Percentiles rank a stretch among this genome's conserved stretches.
Evolutionary conservation across 2,329 filamentous ascomycete species (phyloP).

Genomic region (Talaromyces sp.): DNA sequence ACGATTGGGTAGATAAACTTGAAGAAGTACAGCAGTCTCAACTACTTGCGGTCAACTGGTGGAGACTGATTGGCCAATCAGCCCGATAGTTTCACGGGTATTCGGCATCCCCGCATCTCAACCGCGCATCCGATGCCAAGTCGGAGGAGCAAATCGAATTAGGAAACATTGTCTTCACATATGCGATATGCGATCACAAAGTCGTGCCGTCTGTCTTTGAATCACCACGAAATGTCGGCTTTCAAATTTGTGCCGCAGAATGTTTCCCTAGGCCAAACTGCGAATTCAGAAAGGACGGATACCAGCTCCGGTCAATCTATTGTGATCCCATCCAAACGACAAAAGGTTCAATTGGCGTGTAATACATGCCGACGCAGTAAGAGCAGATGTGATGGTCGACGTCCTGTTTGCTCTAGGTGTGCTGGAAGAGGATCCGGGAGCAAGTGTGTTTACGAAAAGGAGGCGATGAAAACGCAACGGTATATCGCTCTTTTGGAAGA

Average conservation of each 20-base stretch:
- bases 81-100: too few species aligned
- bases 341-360: background rate
- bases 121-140: background rate
- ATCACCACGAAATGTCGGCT: background rate
- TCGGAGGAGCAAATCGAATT: background rate
- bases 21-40: too few species aligned
- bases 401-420: background rate
- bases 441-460: background rate
- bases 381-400: background rate
- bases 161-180: background rate
- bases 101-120: background rate
- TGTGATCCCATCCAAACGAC: background rate
- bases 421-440: background rate
- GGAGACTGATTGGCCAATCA: too few species aligned
- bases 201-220: too few species aligned
- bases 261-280: background rate
- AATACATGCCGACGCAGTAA: background rate
- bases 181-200: too few species aligned
- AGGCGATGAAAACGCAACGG: background rate
- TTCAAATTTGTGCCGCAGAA: background rate
- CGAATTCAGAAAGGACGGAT: background rate
- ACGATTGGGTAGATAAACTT: too few species aligned
- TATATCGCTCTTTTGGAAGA: background rate
- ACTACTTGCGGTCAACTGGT: too few species aligned
- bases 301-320: background rate